These are phyloP conservation scores for Plasmopara viticola DNA, from an alignment of 352 stramenopile genomes.

Conservation along the genomic window DNA sequence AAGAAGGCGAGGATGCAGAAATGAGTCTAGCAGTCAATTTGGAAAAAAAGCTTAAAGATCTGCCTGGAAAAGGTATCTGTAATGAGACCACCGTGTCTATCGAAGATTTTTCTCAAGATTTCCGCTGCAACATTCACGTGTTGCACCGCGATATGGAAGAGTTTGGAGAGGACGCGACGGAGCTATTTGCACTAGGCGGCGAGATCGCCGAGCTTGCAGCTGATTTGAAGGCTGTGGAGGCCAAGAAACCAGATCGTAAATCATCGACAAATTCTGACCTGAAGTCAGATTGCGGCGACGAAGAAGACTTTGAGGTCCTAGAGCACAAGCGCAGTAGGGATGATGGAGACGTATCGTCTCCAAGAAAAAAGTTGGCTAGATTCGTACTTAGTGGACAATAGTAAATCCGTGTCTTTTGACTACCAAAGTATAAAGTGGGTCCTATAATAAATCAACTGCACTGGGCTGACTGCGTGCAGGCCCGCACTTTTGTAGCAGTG, in stretches of 20 bases:
- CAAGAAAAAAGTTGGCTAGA: constrained; percentile 29
- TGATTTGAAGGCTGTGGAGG: constrained; percentile 32
- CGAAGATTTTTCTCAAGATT: constrained; percentile 95
- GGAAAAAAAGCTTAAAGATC: constrained; percentile 76
- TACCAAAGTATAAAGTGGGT: background rate
- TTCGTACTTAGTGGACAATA: constrained; percentile 22
- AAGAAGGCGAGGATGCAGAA: constrained; percentile 92
- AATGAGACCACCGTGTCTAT: constrained; percentile 90
- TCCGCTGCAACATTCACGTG: constrained; percentile 79
- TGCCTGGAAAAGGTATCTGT: constrained; percentile 90
- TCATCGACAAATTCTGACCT: background rate
- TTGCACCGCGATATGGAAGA: constrained; percentile 54
- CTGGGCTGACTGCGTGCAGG: constrained; percentile 3
- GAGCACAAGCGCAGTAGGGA: constrained; percentile 20
- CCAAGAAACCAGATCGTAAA: constrained; percentile 29
- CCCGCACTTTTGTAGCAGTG: background rate
- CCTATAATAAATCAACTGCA: too few species aligned
- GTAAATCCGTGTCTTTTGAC: background rate
- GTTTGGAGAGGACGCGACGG: constrained; percentile 60
- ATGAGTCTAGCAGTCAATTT: constrained; percentile 82
- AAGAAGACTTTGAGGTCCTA: constrained; percentile 3
- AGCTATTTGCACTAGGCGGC: constrained; percentile 72
- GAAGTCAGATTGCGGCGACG: constrained; percentile 23
- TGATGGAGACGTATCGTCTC: constrained; percentile 3
- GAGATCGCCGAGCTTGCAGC: constrained; percentile 55